Evolutionary conservation across 2,329 filamentous ascomycete genomes (phyloP).

Genomic region (Ophiostoma angusticollis): DNA sequence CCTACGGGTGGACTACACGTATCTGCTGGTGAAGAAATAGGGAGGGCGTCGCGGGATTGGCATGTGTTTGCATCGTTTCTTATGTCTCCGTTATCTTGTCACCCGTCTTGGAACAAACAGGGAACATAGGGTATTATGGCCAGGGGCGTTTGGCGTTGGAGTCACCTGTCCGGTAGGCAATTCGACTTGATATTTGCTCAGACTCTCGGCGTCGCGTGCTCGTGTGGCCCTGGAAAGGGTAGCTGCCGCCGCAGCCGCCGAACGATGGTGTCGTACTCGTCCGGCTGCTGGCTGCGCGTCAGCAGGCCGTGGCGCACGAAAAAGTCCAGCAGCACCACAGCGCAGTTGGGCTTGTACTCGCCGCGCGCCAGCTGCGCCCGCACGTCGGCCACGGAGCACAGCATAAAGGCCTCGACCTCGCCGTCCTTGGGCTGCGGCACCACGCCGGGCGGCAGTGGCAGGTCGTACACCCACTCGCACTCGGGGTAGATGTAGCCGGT

Average conservation of each 20-base stretch:
- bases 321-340: slow-evolving; percentile 74
- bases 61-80: too few relatives aligned
- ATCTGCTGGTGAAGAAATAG: slow-evolving; percentile 87
- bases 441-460: slow-evolving; percentile 56
- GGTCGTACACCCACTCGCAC: slow-evolving; percentile 81
- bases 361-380: slow-evolving; percentile 54
- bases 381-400: slow-evolving; percentile 62
- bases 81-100: too few relatives aligned
- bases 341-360: slow-evolving; percentile 89
- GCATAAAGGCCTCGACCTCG: slow-evolving; percentile 75
- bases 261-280: slow-evolving; percentile 66
- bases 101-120: neutral
- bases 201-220: too few relatives aligned
- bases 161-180: neutral
- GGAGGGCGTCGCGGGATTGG: neutral
- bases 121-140: neutral
- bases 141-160: slow-evolving; percentile 1
- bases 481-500: slow-evolving; percentile 77
- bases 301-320: slow-evolving; percentile 75
- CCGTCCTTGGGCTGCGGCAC: slow-evolving; percentile 68
- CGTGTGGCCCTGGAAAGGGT: slow-evolving; percentile 59
- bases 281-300: slow-evolving; percentile 62
- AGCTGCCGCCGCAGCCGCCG: slow-evolving; percentile 63
- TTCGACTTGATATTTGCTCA: too few relatives aligned
- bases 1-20: slow-evolving; percentile 83